phyloP scores from a whole-genome alignment of 108 stramenopile genomes.

The Cylindrotheca fusiformis region DNA sequence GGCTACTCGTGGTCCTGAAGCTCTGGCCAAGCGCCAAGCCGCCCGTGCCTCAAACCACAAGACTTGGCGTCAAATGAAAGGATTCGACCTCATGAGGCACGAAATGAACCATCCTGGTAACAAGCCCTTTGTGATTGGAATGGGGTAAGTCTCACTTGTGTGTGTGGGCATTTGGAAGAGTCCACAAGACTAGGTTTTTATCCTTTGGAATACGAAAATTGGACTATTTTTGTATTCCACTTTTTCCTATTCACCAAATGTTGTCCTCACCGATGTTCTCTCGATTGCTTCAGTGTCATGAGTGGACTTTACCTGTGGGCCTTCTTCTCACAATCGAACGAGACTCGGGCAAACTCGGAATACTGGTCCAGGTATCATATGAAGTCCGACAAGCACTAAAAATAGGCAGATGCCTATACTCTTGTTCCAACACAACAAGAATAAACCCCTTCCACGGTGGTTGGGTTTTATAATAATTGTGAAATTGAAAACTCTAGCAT shows the following conservation, averaged over 20 bases:
- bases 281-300: conserved; percentile 32
- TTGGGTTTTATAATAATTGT: no score
- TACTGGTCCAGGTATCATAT: conserved; percentile 36
- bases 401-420: no score
- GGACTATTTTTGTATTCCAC: conserved; percentile 9
- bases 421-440: no score
- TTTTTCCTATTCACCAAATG: neutral
- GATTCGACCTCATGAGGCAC: conserved; percentile 63
- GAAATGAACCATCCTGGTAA: conserved; percentile 76
- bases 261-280: no score
- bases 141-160: conserved; percentile 44
- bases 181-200: neutral
- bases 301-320: conserved; percentile 20
- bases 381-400: conserved; percentile 18
- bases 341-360: conserved; percentile 21
- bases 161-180: neutral
- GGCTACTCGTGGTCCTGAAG: conserved; percentile 65
- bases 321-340: conserved; percentile 22
- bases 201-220: conserved; percentile 7
- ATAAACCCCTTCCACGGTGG: no score
- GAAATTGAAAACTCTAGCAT: no score
- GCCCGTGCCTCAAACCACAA: conserved; percentile 55
- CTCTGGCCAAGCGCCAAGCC: conserved; percentile 53
- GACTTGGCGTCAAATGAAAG: conserved; percentile 85
- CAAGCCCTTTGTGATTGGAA: conserved; percentile 75